Percentiles rank a stretch among this genome's conserved stretches.
phyloP scores from a whole-genome alignment of 1,284 basidiomycete genomes.

The Fomitopsis pinicola region DNA sequence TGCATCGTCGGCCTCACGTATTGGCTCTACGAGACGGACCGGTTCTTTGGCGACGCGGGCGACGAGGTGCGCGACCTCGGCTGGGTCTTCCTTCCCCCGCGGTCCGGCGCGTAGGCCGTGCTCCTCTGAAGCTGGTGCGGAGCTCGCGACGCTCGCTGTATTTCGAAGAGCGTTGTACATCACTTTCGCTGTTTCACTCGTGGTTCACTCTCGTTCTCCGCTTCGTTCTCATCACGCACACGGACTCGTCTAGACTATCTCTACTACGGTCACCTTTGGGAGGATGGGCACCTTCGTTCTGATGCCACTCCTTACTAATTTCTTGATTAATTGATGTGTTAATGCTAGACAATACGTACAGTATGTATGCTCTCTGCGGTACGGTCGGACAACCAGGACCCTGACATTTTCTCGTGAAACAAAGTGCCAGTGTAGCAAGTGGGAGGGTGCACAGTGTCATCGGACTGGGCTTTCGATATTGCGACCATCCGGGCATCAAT shows the following conservation, averaged over 20 bases:
- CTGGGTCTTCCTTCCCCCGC: conserved; percentile 50
- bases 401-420: neutral
- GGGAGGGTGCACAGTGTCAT: too few relatives aligned
- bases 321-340: neutral
- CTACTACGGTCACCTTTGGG: neutral
- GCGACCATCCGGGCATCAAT: too few relatives aligned
- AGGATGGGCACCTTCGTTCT: neutral
- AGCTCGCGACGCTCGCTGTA: neutral
- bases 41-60: conserved; percentile 53
- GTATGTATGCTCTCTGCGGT: neutral
- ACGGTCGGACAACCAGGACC: neutral
- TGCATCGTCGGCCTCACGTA: conserved; percentile 49
- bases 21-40: conserved; percentile 57
- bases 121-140: neutral
- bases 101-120: neutral
- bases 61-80: conserved; percentile 56
- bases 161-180: neutral
- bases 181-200: neutral
- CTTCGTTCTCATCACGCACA: neutral
- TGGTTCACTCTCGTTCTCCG: neutral
- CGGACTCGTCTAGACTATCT: neutral
- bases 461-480: too few relatives aligned
- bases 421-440: too few relatives aligned
- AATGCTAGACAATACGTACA: neutral
- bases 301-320: neutral